Conservation (phyloP, 139 green algal genomes). For the Chlorella sp. region DNA sequence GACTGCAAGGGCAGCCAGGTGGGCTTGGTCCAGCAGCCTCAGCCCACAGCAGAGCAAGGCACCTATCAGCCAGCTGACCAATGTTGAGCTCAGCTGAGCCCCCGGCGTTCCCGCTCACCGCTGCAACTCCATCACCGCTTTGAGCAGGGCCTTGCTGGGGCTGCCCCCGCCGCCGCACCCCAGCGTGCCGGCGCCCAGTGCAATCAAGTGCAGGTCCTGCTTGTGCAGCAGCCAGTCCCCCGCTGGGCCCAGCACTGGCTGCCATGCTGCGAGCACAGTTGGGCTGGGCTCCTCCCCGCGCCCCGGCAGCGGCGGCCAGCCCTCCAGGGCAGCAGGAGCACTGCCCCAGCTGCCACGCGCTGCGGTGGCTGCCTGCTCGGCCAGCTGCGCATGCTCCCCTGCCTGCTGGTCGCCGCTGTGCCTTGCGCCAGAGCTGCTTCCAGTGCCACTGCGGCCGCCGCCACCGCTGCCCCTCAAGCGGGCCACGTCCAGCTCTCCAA, state of each 20-base stretch:
- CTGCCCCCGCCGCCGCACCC: slow-evolving; percentile 52
- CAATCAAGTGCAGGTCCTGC: slow-evolving; percentile 33
- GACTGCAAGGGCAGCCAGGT: neutral
- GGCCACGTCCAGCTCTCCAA: slow-evolving; percentile 39
- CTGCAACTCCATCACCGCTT: slow-evolving; percentile 33
- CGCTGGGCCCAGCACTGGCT: neutral
- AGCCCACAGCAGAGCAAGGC: too few relatives aligned
- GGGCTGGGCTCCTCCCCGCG: neutral
- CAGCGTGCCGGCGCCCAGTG: slow-evolving; percentile 42
- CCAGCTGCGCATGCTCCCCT: neutral
- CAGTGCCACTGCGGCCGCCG: neutral
- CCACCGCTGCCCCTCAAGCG: neutral
- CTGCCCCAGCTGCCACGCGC: neutral
- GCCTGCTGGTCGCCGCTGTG: neutral
- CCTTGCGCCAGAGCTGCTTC: too few relatives aligned
- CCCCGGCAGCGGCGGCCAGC: slow-evolving; percentile 20
- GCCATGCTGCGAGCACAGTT: slow-evolving; percentile 10
- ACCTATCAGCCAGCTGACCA: too few relatives aligned
- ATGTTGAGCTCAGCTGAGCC: neutral
- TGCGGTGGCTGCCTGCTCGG: neutral
- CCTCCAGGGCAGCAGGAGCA: neutral
- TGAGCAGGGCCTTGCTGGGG: slow-evolving; percentile 39
- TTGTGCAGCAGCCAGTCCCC: slow-evolving; percentile 25
- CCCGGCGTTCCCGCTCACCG: neutral
- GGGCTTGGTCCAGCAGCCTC: too few relatives aligned